These are phyloP conservation scores for Neophaeococcomyces aloes DNA, from an alignment of 2,329 filamentous ascomycete species.

Conservation along the genomic window DNA sequence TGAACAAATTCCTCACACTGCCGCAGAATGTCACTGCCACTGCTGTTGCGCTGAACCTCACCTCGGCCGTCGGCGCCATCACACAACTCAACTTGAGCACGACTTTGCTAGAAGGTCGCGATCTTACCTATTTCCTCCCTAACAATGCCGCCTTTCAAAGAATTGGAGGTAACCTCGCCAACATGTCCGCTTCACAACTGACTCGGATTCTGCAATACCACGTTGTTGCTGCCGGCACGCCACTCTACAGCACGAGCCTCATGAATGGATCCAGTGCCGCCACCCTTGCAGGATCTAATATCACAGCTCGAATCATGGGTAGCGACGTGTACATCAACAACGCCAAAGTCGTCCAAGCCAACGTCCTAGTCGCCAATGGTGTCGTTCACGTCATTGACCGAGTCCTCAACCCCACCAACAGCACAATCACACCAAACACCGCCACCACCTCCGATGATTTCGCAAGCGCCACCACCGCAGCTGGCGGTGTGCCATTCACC, in stretches of 20 bases:
- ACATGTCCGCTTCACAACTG: conserved; percentile 40
- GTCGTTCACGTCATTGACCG: conserved; percentile 50
- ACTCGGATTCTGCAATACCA: conserved; percentile 53
- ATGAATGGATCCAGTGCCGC: conserved; percentile 28
- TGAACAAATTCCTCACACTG: conserved; percentile 39
- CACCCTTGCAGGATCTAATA: conserved; percentile 38
- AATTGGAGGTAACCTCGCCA: conserved; percentile 44
- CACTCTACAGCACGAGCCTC: conserved; percentile 44
- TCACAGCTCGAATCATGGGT: conserved; percentile 40
- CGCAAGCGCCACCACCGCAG: conserved; percentile 41
- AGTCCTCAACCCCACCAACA: conserved; percentile 49
- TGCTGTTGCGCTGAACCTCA: conserved; percentile 35
- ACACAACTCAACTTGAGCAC: conserved; percentile 26
- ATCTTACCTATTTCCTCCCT: conserved; percentile 57
- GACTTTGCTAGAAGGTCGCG: conserved; percentile 21
- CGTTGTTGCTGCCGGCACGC: conserved; percentile 41
- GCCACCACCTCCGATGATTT: conserved; percentile 45
- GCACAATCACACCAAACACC: conserved; percentile 34
- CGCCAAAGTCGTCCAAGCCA: conserved; percentile 39
- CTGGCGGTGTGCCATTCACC: conserved; percentile 44
- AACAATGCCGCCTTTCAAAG: conserved; percentile 50
- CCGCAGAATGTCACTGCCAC: conserved; percentile 37
- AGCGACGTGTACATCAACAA: conserved; percentile 40
- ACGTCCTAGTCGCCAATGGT: conserved; percentile 46
- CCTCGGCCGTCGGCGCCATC: conserved; percentile 39